A percentile compares a stretch with the other conserved stretches of the same genome.
phyloP scores from a whole-genome alignment of 257 asterid species.

The Scutellaria baicalensis region DNA sequence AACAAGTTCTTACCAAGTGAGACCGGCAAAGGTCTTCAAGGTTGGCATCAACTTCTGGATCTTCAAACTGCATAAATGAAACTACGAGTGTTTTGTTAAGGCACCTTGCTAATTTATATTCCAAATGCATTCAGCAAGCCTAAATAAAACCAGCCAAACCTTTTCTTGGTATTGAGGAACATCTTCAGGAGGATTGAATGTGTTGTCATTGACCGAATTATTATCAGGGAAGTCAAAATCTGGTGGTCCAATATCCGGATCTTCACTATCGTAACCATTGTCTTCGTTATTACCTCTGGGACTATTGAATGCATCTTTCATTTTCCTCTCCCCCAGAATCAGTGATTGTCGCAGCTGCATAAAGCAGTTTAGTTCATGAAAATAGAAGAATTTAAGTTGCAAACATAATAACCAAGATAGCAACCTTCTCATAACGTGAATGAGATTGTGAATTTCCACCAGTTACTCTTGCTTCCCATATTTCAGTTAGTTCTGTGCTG shows the following conservation, averaged over 20 bases:
- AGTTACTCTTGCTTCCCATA: slow-evolving; percentile 59
- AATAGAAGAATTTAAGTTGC: slow-evolving; percentile 1
- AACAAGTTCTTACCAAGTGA: slow-evolving; percentile 62
- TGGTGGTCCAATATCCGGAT: slow-evolving; percentile 47
- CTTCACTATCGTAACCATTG: slow-evolving; percentile 57
- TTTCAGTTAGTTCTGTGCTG: slow-evolving; percentile 44
- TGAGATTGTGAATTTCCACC: slow-evolving; percentile 34
- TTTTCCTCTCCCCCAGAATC: slow-evolving; percentile 27
- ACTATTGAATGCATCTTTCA: slow-evolving; percentile 25
- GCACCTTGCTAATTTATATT: not conserved
- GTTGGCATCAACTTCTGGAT: slow-evolving; percentile 38
- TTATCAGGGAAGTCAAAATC: slow-evolving; percentile 56
- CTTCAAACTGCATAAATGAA: slow-evolving; percentile 40
- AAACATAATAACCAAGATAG: slow-evolving; percentile 13
- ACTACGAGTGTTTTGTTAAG: not conserved
- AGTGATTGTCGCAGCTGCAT: slow-evolving; percentile 88
- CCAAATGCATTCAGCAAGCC: not conserved
- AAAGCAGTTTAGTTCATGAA: slow-evolving; percentile 14
- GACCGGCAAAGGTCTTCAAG: slow-evolving; percentile 94
- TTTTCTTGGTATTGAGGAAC: slow-evolving; percentile 34
- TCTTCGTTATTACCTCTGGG: slow-evolving; percentile 30
- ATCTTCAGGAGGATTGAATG: slow-evolving; percentile 21
- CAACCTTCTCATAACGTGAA: slow-evolving; percentile 71
- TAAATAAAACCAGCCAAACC: slow-evolving; percentile 29
- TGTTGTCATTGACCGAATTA: not conserved